phyloP scores from a whole-genome alignment of 2,329 filamentous ascomycete genomes.

The Sporothrix phasma region DNA sequence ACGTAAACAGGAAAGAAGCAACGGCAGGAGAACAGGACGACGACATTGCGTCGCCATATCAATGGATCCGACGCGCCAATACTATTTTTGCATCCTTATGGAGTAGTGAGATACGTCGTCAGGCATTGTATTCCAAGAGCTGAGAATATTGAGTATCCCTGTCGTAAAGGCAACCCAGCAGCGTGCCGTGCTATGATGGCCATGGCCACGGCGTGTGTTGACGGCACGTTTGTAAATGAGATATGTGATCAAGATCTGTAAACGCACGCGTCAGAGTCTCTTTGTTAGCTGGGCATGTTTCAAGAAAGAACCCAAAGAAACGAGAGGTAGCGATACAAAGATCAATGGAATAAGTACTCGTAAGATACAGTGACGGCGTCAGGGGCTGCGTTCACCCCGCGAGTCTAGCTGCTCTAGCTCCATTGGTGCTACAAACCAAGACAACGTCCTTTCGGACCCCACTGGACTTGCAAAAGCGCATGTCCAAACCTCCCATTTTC shows the following conservation, averaged over 20 bases:
- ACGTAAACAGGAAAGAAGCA: background rate
- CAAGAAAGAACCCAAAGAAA: background rate
- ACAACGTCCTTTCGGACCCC: background rate
- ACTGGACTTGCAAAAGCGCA: background rate
- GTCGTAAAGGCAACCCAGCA: too few relatives aligned
- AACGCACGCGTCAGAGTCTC: too few relatives aligned
- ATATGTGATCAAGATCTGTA: background rate
- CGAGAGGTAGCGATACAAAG: background rate
- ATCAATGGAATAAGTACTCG: too few relatives aligned
- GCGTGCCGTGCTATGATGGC: too few relatives aligned
- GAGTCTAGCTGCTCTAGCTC: background rate
- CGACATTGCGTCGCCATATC: background rate
- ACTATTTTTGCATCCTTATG: background rate
- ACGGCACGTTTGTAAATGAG: background rate
- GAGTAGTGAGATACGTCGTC: too few relatives aligned
- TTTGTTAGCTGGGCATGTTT: too few relatives aligned
- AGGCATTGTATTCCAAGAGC: too few relatives aligned
- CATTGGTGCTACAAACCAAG: background rate
- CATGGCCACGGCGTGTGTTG: background rate
- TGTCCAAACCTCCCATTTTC: too few relatives aligned
- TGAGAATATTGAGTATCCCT: too few relatives aligned
- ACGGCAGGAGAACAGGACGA: background rate
- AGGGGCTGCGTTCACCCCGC: slow-evolving; percentile 1
- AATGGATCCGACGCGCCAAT: background rate
- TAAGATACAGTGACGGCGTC: slow-evolving; percentile 2